These are phyloP conservation scores for Russula emetica DNA, from an alignment of 768 basidiomycete species.

Conservation along the genomic window DNA sequence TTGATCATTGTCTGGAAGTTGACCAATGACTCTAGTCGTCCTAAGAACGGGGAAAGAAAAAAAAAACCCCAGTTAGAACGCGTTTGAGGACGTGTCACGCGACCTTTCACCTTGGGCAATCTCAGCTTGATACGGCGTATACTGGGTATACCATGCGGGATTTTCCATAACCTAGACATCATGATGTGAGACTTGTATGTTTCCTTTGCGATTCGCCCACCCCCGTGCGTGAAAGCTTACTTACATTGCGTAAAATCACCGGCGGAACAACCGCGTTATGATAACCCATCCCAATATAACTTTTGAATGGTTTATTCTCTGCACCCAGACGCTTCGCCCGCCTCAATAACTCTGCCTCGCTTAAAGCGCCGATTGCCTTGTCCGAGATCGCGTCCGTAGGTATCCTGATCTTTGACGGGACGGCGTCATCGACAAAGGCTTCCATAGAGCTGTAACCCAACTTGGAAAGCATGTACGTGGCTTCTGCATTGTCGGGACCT, in stretches of 20 bases:
- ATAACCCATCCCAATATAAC: conserved; percentile 98
- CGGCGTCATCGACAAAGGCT: conserved; percentile 75
- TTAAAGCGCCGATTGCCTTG: conserved; percentile 65
- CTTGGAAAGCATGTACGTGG: conserved; percentile 71
- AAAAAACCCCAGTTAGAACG: conserved; percentile 11
- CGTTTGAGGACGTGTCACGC: background rate
- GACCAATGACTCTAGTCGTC: conserved; percentile 91
- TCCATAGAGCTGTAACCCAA: conserved; percentile 88
- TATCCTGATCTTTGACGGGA: conserved; percentile 79
- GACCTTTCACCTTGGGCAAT: conserved; percentile 80
- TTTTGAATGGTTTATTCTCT: conserved; percentile 79
- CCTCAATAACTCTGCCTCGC: conserved; percentile 78
- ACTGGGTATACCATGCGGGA: conserved; percentile 96
- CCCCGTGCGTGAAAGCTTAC: no score
- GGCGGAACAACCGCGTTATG: conserved; percentile 93
- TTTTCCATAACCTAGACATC: conserved; percentile 75
- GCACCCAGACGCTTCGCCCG: conserved; percentile 73
- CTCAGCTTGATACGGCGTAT: conserved; percentile 96
- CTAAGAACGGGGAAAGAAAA: conserved; percentile 39
- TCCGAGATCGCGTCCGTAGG: conserved; percentile 56
- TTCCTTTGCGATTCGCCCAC: background rate
- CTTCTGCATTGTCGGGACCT: conserved; percentile 83
- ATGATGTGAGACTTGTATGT: background rate
- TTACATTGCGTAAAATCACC: conserved; percentile 89
- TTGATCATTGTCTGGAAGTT: conserved; percentile 97